Conservation (phyloP, 306 rosid genomes). For the Acacia acuminata region DNA sequence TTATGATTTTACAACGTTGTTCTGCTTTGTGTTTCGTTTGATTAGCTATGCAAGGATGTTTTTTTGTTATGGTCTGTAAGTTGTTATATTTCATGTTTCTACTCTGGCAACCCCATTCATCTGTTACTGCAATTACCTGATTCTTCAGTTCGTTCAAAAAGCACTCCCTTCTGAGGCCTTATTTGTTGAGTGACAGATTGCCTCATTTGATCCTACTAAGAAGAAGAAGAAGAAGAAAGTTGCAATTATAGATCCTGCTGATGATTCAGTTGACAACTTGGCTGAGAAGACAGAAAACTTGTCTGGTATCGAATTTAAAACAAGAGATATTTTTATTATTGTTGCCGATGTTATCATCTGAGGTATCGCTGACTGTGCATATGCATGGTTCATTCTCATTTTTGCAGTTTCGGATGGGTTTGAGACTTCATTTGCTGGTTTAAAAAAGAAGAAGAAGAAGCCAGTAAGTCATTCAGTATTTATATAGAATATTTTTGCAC, state of each 20-base stretch:
- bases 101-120: not conserved
- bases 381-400: constrained; percentile 10
- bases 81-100: constrained; percentile 7
- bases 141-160: constrained; percentile 2
- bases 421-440: constrained; percentile 79
- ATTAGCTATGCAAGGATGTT: not conserved
- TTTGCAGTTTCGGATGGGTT: constrained; percentile 82
- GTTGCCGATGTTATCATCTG: constrained; percentile 2
- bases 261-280: constrained; percentile 76
- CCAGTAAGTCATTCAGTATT: constrained; percentile 51
- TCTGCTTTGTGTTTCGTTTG: not conserved
- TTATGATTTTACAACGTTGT: not conserved
- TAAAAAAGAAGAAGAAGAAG: constrained; percentile 87
- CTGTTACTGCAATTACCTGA: not conserved
- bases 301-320: constrained; percentile 48
- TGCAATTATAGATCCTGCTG: constrained; percentile 48
- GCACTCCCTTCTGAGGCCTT: constrained; percentile 2
- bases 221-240: constrained; percentile 78
- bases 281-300: constrained; percentile 83
- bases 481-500: not conserved
- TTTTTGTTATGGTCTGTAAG: not conserved
- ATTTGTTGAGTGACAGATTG: constrained; percentile 53
- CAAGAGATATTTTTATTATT: not conserved
- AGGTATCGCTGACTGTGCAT: constrained; percentile 11
- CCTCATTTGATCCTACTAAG: constrained; percentile 89